Evolutionary conservation across 768 basidiomycete genomes (phyloP).

Genomic region (Psilocybe subaeruginosa): DNA sequence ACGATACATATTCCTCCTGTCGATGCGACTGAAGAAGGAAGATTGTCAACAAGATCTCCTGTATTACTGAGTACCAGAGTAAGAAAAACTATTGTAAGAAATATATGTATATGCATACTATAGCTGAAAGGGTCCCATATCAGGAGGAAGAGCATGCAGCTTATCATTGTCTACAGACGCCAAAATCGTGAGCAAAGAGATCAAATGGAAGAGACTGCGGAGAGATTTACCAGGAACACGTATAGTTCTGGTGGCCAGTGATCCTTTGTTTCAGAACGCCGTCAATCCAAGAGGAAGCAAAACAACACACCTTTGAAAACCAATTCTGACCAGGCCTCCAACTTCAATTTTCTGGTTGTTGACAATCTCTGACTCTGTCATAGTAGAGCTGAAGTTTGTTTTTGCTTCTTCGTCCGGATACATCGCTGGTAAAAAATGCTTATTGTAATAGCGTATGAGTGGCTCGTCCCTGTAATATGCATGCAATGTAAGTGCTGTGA

Average conservation of each 20-base stretch:
- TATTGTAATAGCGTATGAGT: neutral
- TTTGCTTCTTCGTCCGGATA: neutral
- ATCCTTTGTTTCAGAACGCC: neutral
- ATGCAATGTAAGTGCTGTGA: no score
- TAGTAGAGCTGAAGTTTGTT: neutral
- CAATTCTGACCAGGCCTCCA: conserved; percentile 5
- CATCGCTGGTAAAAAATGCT: neutral
- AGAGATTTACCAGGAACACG: neutral
- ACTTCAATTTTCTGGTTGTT: neutral
- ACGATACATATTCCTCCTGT: conserved; percentile 31
- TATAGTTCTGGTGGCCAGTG: neutral
- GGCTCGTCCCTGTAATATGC: neutral
- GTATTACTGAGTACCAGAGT: neutral
- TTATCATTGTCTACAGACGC: neutral
- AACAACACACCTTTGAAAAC: conserved; percentile 7
- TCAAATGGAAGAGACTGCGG: neutral
- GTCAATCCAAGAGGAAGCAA: neutral
- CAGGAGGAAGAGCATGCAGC: conserved; percentile 24
- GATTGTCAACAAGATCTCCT: conserved; percentile 1
- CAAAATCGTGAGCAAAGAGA: neutral
- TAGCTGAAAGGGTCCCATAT: conserved; percentile 23
- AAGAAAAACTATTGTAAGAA: neutral
- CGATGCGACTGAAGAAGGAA: conserved; percentile 19
- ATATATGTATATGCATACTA: conserved; percentile 16
- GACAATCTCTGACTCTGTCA: neutral